Evolutionary conservation across 495 filamentous ascomycete species (phyloP).

Genomic region (Tuber calosporum): DNA sequence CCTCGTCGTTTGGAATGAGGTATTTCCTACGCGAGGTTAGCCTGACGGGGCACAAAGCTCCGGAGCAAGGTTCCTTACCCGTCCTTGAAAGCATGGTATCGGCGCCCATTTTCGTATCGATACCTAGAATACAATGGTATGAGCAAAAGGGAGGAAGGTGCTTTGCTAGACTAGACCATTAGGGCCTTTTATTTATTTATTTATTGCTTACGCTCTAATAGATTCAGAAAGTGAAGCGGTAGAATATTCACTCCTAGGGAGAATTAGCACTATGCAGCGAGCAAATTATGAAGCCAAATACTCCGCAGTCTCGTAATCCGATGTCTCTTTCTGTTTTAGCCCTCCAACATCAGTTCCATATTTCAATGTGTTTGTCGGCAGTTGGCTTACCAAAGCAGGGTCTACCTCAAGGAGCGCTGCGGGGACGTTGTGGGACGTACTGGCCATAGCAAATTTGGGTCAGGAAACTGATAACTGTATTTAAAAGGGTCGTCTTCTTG

Average conservation of each 20-base stretch:
- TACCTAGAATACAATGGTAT: conserved; percentile 10
- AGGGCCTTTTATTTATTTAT: neutral
- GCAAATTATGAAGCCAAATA: neutral
- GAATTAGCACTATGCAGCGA: neutral
- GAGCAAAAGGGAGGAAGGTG: neutral
- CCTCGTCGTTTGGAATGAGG: conserved; percentile 51
- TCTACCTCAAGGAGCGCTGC: conserved; percentile 9
- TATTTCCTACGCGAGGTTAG: conserved; percentile 43
- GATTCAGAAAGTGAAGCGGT: conserved; percentile 22
- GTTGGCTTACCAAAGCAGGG: conserved; percentile 16
- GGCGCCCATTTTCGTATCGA: conserved; percentile 26
- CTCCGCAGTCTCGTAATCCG: neutral
- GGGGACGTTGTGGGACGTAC: neutral
- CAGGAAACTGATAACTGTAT: neutral
- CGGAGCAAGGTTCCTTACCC: conserved; percentile 12
- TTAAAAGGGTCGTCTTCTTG: neutral
- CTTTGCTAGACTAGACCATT: neutral
- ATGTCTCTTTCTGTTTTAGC: neutral
- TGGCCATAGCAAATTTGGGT: neutral
- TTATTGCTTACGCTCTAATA: conserved; percentile 20
- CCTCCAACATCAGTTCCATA: neutral
- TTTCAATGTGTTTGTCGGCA: neutral
- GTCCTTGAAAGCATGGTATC: conserved; percentile 28
- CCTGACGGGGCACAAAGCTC: neutral
- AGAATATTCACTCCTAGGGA: conserved; percentile 19